Evolutionary conservation across 1,284 basidiomycete genomes (phyloP), one percentile per base, ranked within the genome.

Genomic region (Stereum hirsutum): DNA sequence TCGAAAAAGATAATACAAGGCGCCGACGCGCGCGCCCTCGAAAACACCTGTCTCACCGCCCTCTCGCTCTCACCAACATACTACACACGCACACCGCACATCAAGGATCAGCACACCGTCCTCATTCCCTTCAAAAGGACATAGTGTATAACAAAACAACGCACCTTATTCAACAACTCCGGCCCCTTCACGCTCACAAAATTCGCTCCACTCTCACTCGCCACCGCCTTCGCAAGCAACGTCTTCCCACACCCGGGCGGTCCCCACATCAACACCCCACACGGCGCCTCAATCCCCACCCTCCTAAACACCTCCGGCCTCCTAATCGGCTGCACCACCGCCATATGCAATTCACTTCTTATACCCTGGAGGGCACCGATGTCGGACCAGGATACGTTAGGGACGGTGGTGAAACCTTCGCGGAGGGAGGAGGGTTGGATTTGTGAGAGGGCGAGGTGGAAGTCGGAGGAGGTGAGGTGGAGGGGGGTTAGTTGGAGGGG

Each of bases 241-340:
- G 95, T 99, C 66, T 98, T 98, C 8, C 95, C 94, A 58, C 95
- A 98, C 4, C 95, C 95, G 0, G 95, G 95, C 7, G 95, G 95
- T 14, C 95, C 95, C 95, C 94, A 99, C n/a, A 98, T 68, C 17
- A 98, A 68, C 1, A 98, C 95, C 2, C 95, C 95, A 58, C 90
- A 88, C 0, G 88, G 80, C 6, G 88, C 81, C 34, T 82, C 78
- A 49, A 96, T 90, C 10, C 94, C 95, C 2, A 97, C 84, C 1
- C 75, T 74, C 39, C 65, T 77, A 64, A 98, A 99, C 1, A 98
- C 61, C 58, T 94, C 92, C 0, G 95, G 95, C 36, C 88, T 69
- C 41, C 79, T 74, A 54, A 99, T 95, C 2, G 95, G 95, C 57
- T 97, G 90, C 3, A 99, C 93, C 50, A 99, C 90, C 12, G 92